These are phyloP conservation scores for Claviceps lovelessii DNA, from an alignment of 2,329 filamentous ascomycete genomes.

Conservation along the genomic window DNA sequence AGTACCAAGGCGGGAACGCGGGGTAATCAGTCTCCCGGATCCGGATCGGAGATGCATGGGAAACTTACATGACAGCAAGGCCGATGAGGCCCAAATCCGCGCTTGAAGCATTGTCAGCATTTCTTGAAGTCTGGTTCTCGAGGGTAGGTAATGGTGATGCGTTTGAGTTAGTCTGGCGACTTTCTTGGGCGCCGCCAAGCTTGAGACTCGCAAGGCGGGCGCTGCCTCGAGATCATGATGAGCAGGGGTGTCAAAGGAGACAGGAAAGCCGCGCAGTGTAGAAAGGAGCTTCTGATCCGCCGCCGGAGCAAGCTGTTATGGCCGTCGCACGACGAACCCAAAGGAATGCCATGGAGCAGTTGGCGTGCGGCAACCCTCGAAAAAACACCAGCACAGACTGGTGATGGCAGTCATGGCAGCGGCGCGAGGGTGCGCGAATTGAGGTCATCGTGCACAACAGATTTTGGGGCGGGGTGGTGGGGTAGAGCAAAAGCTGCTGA, in stretches of 20 bases:
- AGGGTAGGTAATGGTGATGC: constrained; percentile 11
- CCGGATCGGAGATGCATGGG: neutral
- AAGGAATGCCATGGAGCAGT: neutral
- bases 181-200: constrained; percentile 46
- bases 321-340: neutral
- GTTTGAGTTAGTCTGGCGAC: constrained; percentile 25
- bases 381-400: constrained; percentile 8
- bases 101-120: constrained; percentile 49
- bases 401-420: constrained; percentile 12
- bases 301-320: neutral
- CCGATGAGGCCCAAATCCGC: constrained; percentile 86
- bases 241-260: constrained; percentile 17
- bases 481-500: constrained; percentile 15
- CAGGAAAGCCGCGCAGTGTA: neutral
- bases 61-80: constrained; percentile 74
- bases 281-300: neutral
- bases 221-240: constrained; percentile 34
- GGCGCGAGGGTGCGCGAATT: constrained; percentile 19
- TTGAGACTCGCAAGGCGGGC: constrained; percentile 62
- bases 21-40: neutral
- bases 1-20: neutral
- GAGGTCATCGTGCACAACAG: constrained; percentile 15
- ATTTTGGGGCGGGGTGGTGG: constrained; percentile 25
- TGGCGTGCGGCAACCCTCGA: neutral
- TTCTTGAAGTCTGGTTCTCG: constrained; percentile 18